Conservation (phyloP, 495 filamentous ascomycete genomes). For the Lasiosphaeria ovina region DNA sequence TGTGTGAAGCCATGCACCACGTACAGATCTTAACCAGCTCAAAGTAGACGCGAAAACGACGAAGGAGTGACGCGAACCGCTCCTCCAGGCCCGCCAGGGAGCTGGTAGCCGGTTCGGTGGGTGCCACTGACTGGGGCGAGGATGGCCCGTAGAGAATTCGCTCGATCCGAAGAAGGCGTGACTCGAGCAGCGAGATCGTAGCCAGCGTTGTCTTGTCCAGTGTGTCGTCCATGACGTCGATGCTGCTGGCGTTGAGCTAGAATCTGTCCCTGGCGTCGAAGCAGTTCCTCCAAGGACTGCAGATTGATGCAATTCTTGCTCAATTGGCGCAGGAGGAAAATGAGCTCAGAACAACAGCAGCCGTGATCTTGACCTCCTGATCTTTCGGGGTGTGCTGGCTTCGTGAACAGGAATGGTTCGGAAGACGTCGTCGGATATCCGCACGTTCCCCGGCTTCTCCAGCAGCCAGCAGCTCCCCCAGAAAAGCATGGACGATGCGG, state of each 20-base stretch:
- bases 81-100: conserved; percentile 65
- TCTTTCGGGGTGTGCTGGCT: too few species aligned
- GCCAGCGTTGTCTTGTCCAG: conserved; percentile 52
- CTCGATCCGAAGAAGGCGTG: conserved; percentile 70
- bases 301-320: too few species aligned
- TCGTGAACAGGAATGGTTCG: too few species aligned
- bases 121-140: conserved; percentile 33
- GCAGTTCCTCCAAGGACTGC: neutral
- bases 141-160: conserved; percentile 66
- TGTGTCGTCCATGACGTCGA: conserved; percentile 41
- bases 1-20: conserved; percentile 6
- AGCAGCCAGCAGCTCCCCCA: too few species aligned
- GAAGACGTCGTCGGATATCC: too few species aligned
- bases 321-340: too few species aligned
- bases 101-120: conserved; percentile 43
- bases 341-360: too few species aligned
- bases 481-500: too few species aligned
- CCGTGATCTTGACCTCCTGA: too few species aligned
- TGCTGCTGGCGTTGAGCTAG: neutral
- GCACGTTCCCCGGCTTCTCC: too few species aligned
- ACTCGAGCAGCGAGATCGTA: conserved; percentile 74
- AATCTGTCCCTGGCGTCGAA: too few species aligned
- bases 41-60: conserved; percentile 43
- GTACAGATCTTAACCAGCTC: conserved; percentile 51
- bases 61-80: conserved; percentile 41